These are phyloP conservation scores for Cystobasidium sp. DNA, from an alignment of 1,284 basidiomycete genomes.

Conservation along the genomic window DNA sequence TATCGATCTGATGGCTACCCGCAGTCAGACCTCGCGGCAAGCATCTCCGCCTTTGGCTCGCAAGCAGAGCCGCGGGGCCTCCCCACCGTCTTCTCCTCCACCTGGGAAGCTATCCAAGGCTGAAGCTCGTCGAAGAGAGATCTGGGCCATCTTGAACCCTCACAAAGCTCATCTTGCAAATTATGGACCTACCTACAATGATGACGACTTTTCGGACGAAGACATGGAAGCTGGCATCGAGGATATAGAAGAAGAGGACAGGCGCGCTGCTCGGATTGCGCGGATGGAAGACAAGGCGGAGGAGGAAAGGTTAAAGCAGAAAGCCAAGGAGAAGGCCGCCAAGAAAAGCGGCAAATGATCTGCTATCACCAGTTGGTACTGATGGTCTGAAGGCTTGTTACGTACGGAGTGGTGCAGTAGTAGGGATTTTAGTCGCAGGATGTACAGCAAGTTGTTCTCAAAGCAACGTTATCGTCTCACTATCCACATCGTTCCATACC, in stretches of 20 bases:
- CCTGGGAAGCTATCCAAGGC: not conserved
- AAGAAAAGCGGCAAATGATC: not conserved
- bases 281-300: slow-evolving; percentile 38
- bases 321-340: slow-evolving; percentile 37
- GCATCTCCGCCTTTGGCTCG: slow-evolving; percentile 7
- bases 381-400: too few relatives aligned
- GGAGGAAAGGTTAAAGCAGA: slow-evolving; percentile 20
- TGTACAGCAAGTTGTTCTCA: too few relatives aligned
- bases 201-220: slow-evolving; percentile 35
- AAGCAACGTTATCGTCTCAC: too few relatives aligned
- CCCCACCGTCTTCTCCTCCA: not conserved
- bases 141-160: slow-evolving; percentile 35
- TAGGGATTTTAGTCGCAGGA: too few relatives aligned
- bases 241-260: slow-evolving; percentile 43
- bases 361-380: too few relatives aligned
- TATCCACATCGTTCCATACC: too few relatives aligned
- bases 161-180: not conserved
- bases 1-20: not conserved
- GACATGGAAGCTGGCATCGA: slow-evolving; percentile 45
- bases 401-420: too few relatives aligned
- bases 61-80: not conserved
- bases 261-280: slow-evolving; percentile 27
- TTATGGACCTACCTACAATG: not conserved
- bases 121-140: slow-evolving; percentile 20
- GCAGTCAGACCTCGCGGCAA: not conserved